Evolutionary conservation across 768 basidiomycete species (phyloP).

Genomic region (Termitomyces sp.): DNA sequence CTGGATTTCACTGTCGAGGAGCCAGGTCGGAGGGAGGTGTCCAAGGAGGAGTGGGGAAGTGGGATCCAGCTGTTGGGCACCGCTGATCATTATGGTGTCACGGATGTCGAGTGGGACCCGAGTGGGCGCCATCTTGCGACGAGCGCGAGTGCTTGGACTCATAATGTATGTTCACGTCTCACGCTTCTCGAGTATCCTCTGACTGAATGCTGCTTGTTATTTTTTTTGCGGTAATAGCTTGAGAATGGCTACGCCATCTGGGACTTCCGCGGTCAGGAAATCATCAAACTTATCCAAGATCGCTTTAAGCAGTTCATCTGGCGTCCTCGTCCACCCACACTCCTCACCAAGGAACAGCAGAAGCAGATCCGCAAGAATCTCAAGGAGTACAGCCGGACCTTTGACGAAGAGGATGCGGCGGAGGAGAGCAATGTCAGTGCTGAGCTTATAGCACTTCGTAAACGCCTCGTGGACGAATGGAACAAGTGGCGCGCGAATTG

Average conservation of each 20-base stretch:
- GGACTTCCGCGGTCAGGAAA: constrained; percentile 97
- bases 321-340: constrained; percentile 89
- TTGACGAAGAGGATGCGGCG: constrained; percentile 95
- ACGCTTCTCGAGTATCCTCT: constrained; percentile 1
- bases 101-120: constrained; percentile 98
- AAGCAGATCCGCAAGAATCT: constrained; percentile 82
- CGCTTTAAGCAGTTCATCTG: constrained; percentile 99
- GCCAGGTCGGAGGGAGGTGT: constrained; percentile 37
- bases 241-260: constrained; percentile 96
- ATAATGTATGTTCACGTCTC: constrained; percentile 56
- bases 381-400: constrained; percentile 83
- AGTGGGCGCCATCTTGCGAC: constrained; percentile 90
- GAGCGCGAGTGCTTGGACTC: constrained; percentile 92
- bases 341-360: constrained; percentile 86
- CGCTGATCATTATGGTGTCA: constrained; percentile 94
- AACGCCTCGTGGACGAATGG: constrained; percentile 96
- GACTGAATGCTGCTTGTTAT: constrained; percentile 3
- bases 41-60: constrained; percentile 75
- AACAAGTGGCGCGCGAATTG: constrained; percentile 89
- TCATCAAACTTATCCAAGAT: constrained; percentile 84
- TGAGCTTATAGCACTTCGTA: constrained; percentile 85
- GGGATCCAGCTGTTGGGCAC: constrained; percentile 82
- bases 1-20: constrained; percentile 82
- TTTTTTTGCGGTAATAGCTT: constrained; percentile 44
- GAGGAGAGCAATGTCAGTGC: constrained; percentile 94